Conservation (phyloP, 495 filamentous ascomycete genomes). For the Hypoxylon fragiforme region DNA sequence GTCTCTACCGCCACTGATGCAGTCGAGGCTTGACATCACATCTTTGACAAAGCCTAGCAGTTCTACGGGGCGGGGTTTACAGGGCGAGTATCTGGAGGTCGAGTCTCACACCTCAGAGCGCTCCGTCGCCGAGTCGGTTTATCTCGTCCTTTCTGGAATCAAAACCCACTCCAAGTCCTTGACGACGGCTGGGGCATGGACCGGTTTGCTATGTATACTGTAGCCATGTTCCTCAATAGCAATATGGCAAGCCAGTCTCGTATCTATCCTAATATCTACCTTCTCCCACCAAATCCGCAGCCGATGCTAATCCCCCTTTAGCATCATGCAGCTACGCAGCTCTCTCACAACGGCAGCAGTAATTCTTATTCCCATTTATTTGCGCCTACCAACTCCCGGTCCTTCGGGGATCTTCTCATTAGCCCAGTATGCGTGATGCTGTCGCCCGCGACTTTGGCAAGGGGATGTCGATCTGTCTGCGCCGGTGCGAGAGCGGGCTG, state of each 20-base stretch:
- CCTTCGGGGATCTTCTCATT: constrained; percentile 18
- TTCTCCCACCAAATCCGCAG: constrained; percentile 1
- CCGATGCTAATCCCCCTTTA: constrained; percentile 6
- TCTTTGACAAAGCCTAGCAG: constrained; percentile 4
- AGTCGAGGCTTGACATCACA: constrained; percentile 8
- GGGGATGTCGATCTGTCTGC: constrained; percentile 12
- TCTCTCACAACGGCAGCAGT: constrained; percentile 5
- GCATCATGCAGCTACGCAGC: constrained; percentile 3
- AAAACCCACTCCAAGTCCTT: constrained; percentile 17
- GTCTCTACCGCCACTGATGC: constrained; percentile 1
- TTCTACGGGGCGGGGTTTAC: constrained; percentile 2
- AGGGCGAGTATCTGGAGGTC: constrained; percentile 9
- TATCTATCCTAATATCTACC: background rate
- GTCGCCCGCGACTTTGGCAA: constrained; percentile 11
- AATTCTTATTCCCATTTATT: constrained; percentile 22
- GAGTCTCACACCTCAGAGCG: constrained; percentile 5
- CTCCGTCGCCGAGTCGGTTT: too few species aligned
- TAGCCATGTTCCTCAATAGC: constrained; percentile 6
- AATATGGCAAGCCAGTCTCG: constrained; percentile 11
- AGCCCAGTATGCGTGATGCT: constrained; percentile 17
- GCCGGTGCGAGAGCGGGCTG: constrained; percentile 7
- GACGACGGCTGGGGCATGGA: constrained; percentile 21
- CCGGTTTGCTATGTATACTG: constrained; percentile 15
- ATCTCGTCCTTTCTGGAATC: constrained; percentile 21
- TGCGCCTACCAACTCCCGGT: constrained; percentile 16